phyloP scores from a whole-genome alignment of 2,329 filamentous ascomycete genomes.

The Microcera coccophila region DNA sequence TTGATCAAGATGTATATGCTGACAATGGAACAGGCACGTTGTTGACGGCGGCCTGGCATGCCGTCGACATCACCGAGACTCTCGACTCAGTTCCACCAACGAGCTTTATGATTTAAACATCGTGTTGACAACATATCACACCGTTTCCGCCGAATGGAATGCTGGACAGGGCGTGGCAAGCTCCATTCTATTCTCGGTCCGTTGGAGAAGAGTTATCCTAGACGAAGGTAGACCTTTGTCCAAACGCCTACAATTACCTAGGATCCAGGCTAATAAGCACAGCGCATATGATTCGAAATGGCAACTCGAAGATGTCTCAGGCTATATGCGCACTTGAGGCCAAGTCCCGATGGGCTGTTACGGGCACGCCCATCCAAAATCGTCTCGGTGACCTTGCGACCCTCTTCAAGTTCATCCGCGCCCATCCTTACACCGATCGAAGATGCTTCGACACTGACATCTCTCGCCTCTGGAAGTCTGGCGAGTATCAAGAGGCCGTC shows the following conservation, averaged over 20 bases:
- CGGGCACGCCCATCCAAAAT: slow-evolving; percentile 49
- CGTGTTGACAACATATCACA: slow-evolving; percentile 42
- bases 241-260: not conserved
- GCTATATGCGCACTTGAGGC: slow-evolving; percentile 38
- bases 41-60: slow-evolving; percentile 17
- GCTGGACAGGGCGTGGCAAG: not conserved
- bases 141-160: slow-evolving; percentile 35
- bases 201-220: slow-evolving; percentile 32
- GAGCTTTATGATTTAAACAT: slow-evolving; percentile 23
- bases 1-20: fast-evolving
- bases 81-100: slow-evolving; percentile 6
- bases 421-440: slow-evolving; percentile 35
- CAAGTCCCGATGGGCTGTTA: slow-evolving; percentile 43
- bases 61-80: slow-evolving; percentile 30
- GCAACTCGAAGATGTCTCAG: slow-evolving; percentile 13
- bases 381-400: slow-evolving; percentile 38
- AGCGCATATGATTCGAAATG: slow-evolving; percentile 19
- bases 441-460: slow-evolving; percentile 15
- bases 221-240: slow-evolving; percentile 11
- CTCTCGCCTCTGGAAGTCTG: slow-evolving; percentile 36
- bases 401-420: slow-evolving; percentile 42
- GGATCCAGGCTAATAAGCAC: not conserved
- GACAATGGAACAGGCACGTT: slow-evolving; percentile 22
- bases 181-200: slow-evolving; percentile 29
- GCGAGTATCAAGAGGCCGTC: slow-evolving; percentile 34